These are phyloP conservation scores for Aspergillus alliaceus DNA, from an alignment of 2,329 filamentous ascomycete genomes.

Conservation along the genomic window DNA sequence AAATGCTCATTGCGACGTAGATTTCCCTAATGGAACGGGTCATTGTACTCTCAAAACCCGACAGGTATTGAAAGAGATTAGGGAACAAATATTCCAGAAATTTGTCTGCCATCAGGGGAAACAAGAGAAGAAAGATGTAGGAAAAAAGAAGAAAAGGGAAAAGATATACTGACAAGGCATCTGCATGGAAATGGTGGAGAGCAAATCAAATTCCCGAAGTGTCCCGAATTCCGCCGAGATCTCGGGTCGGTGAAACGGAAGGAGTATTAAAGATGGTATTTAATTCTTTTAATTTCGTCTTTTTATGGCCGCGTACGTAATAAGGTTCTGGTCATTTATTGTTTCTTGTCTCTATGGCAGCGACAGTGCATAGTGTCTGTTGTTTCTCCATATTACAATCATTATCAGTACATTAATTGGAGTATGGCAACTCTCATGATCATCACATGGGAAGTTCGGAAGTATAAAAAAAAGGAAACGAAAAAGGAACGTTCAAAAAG, in stretches of 20 bases:
- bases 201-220: conserved; percentile 21
- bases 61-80: too few relatives aligned
- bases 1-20: too few relatives aligned
- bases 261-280: neutral
- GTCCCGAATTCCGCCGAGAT: conserved; percentile 24
- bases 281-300: neutral
- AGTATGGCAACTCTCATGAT: too few relatives aligned
- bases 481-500: neutral
- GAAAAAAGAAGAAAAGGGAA: neutral
- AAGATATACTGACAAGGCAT: neutral
- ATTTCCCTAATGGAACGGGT: too few relatives aligned
- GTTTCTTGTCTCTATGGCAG: neutral
- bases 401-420: too few relatives aligned
- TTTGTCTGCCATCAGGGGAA: too few relatives aligned
- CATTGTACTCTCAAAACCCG: too few relatives aligned
- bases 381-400: too few relatives aligned
- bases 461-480: too few relatives aligned
- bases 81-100: too few relatives aligned
- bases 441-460: too few relatives aligned
- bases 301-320: neutral
- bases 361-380: neutral
- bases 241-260: conserved; percentile 15
- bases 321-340: neutral
- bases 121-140: neutral
- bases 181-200: neutral